Conservation (phyloP, 1,284 basidiomycete species). For the Hemileia vastatrix region DNA sequence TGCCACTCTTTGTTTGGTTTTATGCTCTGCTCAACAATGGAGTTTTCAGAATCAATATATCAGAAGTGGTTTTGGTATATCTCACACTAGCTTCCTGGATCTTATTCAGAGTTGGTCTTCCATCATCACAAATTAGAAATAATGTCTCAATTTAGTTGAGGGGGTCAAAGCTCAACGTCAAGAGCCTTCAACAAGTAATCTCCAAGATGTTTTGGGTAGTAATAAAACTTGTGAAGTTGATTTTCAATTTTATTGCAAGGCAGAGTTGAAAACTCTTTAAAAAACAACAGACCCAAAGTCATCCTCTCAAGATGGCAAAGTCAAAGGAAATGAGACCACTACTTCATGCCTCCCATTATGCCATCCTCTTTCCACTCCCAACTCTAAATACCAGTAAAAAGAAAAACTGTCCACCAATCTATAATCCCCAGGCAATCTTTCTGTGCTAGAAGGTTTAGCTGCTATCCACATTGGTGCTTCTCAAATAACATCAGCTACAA, state of each 20-base stretch:
- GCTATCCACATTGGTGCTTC: conserved; percentile 8
- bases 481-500: conserved; percentile 1
- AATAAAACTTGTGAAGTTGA: too few relatives aligned
- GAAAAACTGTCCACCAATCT: neutral
- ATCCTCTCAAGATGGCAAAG: too few relatives aligned
- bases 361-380: conserved; percentile 1
- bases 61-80: too few relatives aligned
- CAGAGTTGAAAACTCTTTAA: conserved; percentile 10
- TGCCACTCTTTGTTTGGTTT: conserved; percentile 68
- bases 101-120: too few relatives aligned
- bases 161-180: too few relatives aligned
- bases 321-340: conserved; percentile 33
- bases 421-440: neutral
- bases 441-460: conserved; percentile 12
- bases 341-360: too few relatives aligned
- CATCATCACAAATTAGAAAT: too few relatives aligned
- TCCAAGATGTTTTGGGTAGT: too few relatives aligned
- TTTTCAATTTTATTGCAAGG: conserved; percentile 19
- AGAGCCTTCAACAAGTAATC: conserved; percentile 19
- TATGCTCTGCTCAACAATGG: conserved; percentile 90
- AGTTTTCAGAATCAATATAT: too few relatives aligned
- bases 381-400: conserved; percentile 9
- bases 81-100: too few relatives aligned
- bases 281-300: too few relatives aligned
- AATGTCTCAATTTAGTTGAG: too few relatives aligned